A percentile compares a stretch with the other conserved stretches of the same genome.
Evolutionary conservation across 139 green algal genomes (phyloP).

Genomic region (Haematococcus sp.): DNA sequence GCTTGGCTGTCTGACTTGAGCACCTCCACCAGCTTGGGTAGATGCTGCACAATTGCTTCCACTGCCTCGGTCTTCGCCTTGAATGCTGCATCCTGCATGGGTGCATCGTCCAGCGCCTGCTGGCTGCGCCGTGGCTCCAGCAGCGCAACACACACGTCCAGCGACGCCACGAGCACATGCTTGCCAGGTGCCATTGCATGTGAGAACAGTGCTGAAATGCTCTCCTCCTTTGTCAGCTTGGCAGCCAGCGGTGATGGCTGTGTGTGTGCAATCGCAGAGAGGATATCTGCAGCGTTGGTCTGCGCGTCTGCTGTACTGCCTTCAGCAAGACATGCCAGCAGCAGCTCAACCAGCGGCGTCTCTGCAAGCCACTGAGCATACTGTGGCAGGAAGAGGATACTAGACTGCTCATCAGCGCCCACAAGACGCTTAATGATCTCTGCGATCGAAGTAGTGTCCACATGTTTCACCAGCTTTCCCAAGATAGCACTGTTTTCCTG

Average conservation of each 20-base stretch:
- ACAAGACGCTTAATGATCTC: conserved; percentile 84
- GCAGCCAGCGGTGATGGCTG: conserved; percentile 66
- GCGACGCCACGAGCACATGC: conserved; percentile 57
- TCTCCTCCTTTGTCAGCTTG: conserved; percentile 50
- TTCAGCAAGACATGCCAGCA: conserved; percentile 60
- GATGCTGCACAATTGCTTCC: conserved; percentile 38
- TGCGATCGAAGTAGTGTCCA: conserved; percentile 77
- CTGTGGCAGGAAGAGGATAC: conserved; percentile 41
- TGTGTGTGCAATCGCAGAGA: conserved; percentile 76
- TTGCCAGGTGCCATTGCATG: conserved; percentile 35
- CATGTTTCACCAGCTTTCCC: conserved; percentile 57
- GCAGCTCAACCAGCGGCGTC: conserved; percentile 66
- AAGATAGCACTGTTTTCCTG: conserved; percentile 34
- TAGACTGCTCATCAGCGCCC: conserved; percentile 80
- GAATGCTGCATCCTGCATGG: conserved; percentile 7
- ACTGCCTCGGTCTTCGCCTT: conserved; percentile 10
- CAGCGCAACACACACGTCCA: conserved; percentile 81
- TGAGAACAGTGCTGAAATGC: conserved; percentile 47
- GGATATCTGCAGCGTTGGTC: conserved; percentile 80
- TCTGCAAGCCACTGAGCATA: conserved; percentile 70
- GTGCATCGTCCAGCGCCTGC: conserved; percentile 11
- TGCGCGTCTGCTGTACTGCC: conserved; percentile 50
- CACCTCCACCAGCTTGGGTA: conserved; percentile 58
- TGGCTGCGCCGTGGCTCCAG: conserved; percentile 66
- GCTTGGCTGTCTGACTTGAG: conserved; percentile 21